Conservation (phyloP, 2,329 filamentous ascomycete species). For the Fusarium goolgardi region DNA sequence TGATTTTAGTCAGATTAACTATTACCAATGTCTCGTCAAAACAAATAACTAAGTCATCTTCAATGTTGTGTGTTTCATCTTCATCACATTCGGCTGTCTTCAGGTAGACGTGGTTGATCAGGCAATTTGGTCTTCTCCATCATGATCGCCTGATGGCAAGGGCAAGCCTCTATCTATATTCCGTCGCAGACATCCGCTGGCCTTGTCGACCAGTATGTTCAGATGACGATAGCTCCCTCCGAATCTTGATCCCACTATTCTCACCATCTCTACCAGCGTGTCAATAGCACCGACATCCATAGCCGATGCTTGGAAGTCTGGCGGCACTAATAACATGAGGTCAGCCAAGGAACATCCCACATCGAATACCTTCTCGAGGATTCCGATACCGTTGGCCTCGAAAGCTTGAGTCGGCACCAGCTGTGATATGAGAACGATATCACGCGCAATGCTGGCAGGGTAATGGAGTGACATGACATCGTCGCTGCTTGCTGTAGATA, state of each 20-base stretch:
- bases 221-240: slow-evolving; percentile 21
- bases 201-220: slow-evolving; percentile 25
- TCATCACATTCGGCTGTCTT: background rate
- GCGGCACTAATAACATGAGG: background rate
- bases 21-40: no score
- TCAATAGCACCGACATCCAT: slow-evolving; percentile 29
- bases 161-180: slow-evolving; percentile 9
- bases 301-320: background rate
- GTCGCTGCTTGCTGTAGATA: slow-evolving; percentile 25
- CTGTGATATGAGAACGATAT: slow-evolving; percentile 42
- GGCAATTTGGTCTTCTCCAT: background rate
- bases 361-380: slow-evolving; percentile 52
- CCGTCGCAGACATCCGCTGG: slow-evolving; percentile 3
- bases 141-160: background rate
- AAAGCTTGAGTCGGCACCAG: slow-evolving; percentile 44
- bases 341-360: slow-evolving; percentile 50
- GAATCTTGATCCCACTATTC: slow-evolving; percentile 15
- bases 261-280: slow-evolving; percentile 26
- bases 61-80: background rate
- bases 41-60: no score
- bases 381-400: slow-evolving; percentile 50
- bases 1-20: background rate
- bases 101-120: background rate
- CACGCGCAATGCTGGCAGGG: slow-evolving; percentile 44
- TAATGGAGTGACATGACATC: slow-evolving; percentile 47